Evolutionary conservation across 805 yeast genomes (phyloP).

Genomic region (Ogataea sp.): DNA sequence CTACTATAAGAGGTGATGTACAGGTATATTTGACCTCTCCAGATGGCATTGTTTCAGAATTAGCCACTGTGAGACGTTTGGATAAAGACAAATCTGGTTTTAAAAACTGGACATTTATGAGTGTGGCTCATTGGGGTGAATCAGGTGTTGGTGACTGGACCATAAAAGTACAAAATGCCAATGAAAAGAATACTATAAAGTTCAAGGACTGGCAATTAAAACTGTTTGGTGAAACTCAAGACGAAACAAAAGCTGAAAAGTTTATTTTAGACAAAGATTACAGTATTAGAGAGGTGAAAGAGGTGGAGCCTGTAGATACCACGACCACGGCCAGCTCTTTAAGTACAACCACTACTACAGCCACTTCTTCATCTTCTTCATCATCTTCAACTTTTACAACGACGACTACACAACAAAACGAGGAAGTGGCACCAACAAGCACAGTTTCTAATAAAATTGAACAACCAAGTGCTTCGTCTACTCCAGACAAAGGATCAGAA

Average conservation of each 20-base stretch:
- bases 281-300: slow-evolving; percentile 22
- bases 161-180: slow-evolving; percentile 48
- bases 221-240: slow-evolving; percentile 74
- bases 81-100: slow-evolving; percentile 60
- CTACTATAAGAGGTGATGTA: slow-evolving; percentile 63
- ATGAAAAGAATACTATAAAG: slow-evolving; percentile 26
- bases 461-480: slow-evolving; percentile 2
- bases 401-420: no score
- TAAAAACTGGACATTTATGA: slow-evolving; percentile 82
- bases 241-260: slow-evolving; percentile 51
- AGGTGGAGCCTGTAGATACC: no score
- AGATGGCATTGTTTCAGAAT: slow-evolving; percentile 57
- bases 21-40: slow-evolving; percentile 67
- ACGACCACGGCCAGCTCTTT: slow-evolving; percentile 6
- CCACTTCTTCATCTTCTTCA: no score
- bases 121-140: slow-evolving; percentile 98
- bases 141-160: slow-evolving; percentile 76
- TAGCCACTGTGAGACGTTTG: slow-evolving; percentile 57
- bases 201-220: slow-evolving; percentile 69
- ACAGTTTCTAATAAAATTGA: no score
- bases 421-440: no score
- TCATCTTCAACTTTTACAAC: no score
- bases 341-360: slow-evolving; percentile 7
- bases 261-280: slow-evolving; percentile 46
- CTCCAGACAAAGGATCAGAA: slow-evolving; percentile 8